Base-by-base conservation (phyloP, 441 rosid genomes). In the Erodium texanum region DNA sequence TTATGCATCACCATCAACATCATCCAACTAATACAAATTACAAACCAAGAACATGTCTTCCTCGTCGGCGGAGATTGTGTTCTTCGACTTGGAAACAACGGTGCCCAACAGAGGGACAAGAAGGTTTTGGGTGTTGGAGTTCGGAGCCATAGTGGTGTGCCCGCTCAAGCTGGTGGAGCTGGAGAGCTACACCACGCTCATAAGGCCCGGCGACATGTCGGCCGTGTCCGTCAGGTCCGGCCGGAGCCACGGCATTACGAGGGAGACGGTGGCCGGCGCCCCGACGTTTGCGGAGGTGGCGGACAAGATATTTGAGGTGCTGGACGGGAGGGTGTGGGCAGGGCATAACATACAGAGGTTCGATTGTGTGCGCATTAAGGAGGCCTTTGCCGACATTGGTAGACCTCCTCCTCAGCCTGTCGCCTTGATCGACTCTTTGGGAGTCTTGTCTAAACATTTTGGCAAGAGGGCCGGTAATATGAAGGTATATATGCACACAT, bases 401-500 rank as follows among this genome's bases (percentile, higher is more conserved):
- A 69, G 74, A 82, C 74, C 75, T 32, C 87, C 92, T 3, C 97
- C 96, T 3, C 72, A 76, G 41, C 86, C 99, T 5, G 79, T 73
- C 5, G 97, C 89, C 32, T 76, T 85, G 68, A 86, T 91, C 71
- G 99, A 91, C 82, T 91, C 99, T 62, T 80, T 91, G 27, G 97
- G 87, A 15, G 83, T 93, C 45, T 71, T 93, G 81, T 69, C 80
- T 16, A 75, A 82, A 36, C 89, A 81, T 69, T 94, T 94, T 71
- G 97, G 99, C 36, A 83, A 78, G 73, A 79, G 97, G 83, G 97
- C 99, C 65, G 99, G 99, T 41, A 78, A 93, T 66, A 90, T 93
- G 92, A 93, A 93, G 97, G 97, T 90, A 83, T 36, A 38, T 38
- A 18, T n/a, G n/a, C n/a, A n/a, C n/a, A n/a, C n/a, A n/a, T n/a